Evolutionary conservation across 495 filamentous ascomycete species (phyloP), one percentile per base, ranked within the genome.

Genomic region (Glutinoglossum americanum): DNA sequence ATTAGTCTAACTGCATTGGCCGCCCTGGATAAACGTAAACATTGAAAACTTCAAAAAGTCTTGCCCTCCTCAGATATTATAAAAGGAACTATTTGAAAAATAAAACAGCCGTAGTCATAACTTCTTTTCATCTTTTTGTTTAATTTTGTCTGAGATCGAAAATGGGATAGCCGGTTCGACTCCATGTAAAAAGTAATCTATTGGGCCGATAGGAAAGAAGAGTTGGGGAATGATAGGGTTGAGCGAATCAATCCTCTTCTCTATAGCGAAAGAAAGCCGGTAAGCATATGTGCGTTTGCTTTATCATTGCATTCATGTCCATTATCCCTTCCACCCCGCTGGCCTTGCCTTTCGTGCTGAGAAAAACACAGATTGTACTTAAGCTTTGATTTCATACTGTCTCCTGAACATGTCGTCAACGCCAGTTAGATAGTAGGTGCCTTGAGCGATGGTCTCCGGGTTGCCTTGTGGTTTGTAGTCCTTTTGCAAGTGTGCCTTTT

Each of bases 361-460:
- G 37, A 41, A 11, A 41, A 17, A 41, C 8, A 3, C 15, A 35
- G 32, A 15, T 11, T 41, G 6, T 11, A 11, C 3, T 73, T 83
- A 98, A 69, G 80, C 83, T 80, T 96, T 92, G 73, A 94, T 70
- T 59, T 76, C 75, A 73, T 98, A 97, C 61, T 75, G 76, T 62
- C 92, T 79, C 70, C 87, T 81, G 85, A 90, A 98, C 87, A 95
- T 94, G 64, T 88, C 87, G 63, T 98, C 90, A 37, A 98, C 74
- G 62, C 81, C 79, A 61, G 81, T 82, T 55, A 97, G 77, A 73
- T 95, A 98, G 75, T 97, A 98, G 15, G 84, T 83, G 49, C 83
- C 85, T 57, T 78, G 73, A 61, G 73, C 67, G n/a, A 98, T 77
- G 61, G 80, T 87, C 39, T 87, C 84, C n/a, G 76, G 63, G 49